Conservation (phyloP, 2,329 filamentous ascomycete genomes). For the Macrophomina pseudophaseolina region DNA sequence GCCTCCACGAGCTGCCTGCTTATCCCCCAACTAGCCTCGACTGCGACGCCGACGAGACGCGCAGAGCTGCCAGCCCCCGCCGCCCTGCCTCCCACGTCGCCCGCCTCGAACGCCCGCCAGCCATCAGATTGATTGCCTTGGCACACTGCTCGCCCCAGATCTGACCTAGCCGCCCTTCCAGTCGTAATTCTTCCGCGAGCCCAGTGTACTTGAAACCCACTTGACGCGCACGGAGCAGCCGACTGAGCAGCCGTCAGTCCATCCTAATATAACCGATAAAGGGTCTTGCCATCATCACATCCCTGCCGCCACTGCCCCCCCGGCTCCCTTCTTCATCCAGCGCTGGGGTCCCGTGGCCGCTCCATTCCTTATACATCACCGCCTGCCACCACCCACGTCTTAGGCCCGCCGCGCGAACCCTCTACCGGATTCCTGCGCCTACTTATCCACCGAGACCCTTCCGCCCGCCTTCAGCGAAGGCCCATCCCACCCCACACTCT, state of each 20-base stretch:
- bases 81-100: not conserved
- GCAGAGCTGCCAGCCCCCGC: not conserved
- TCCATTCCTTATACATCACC: constrained; percentile 11
- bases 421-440: constrained; percentile 9
- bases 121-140: constrained; percentile 26
- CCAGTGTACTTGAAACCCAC: constrained; percentile 27
- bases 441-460: constrained; percentile 7
- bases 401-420: constrained; percentile 17
- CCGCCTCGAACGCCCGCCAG: constrained; percentile 9
- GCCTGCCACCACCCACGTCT: not conserved
- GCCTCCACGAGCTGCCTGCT: constrained; percentile 15
- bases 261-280: constrained; percentile 28
- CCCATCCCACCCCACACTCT: not conserved
- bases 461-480: constrained; percentile 11
- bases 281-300: constrained; percentile 22
- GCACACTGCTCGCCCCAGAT: constrained; percentile 14
- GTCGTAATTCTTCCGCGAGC: constrained; percentile 24
- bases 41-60: constrained; percentile 7
- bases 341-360: constrained; percentile 12
- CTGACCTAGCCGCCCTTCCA: constrained; percentile 16
- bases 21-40: not conserved
- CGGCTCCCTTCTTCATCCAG: constrained; percentile 20
- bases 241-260: constrained; percentile 19
- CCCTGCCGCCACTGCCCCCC: constrained; percentile 14
- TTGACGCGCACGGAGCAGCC: constrained; percentile 11